A percentile compares a stretch with the other conserved stretches of the same genome.
phyloP scores from a whole-genome alignment of 192 early-diverging fungal genomes.

The Mortierella antarctica region DNA sequence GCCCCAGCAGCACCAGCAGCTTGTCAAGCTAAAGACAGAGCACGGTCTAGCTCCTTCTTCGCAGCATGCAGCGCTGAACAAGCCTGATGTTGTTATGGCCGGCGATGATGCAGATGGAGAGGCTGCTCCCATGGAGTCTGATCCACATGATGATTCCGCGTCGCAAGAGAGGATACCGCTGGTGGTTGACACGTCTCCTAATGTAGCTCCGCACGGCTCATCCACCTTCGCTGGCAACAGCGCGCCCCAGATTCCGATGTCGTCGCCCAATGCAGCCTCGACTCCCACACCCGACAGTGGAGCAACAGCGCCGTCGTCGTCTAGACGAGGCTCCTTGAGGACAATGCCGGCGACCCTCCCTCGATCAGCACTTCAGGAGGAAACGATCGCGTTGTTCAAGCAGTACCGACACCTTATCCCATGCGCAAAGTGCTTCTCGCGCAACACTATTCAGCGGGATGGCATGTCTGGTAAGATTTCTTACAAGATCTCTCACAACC shows the following conservation, averaged over 20 bases:
- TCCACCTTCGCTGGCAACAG: background rate
- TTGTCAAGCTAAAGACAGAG: slow-evolving; percentile 33
- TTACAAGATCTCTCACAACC: background rate
- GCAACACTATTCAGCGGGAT: slow-evolving; percentile 45
- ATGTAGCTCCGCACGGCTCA: background rate
- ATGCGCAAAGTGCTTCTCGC: slow-evolving; percentile 41
- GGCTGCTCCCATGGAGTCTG: background rate
- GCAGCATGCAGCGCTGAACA: slow-evolving; percentile 2
- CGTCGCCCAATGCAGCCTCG: slow-evolving; percentile 8
- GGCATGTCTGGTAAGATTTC: slow-evolving; percentile 39
- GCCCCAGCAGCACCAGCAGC: slow-evolving; percentile 42
- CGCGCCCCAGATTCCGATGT: background rate
- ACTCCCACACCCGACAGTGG: slow-evolving; percentile 26
- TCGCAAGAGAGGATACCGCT: slow-evolving; percentile 6
- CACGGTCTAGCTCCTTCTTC: slow-evolving; percentile 6
- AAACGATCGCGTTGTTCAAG: slow-evolving; percentile 41
- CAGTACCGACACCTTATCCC: slow-evolving; percentile 31
- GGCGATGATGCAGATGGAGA: slow-evolving; percentile 8
- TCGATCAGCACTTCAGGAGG: slow-evolving; percentile 31
- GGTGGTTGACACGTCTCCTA: slow-evolving; percentile 31
- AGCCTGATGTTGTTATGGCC: slow-evolving; percentile 35
- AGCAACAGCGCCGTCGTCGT: slow-evolving; percentile 13
- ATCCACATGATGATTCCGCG: background rate
- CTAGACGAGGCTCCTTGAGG: slow-evolving; percentile 23
- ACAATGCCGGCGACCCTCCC: slow-evolving; percentile 33